A percentile compares a stretch with the other conserved stretches of the same genome.
Conservation (phyloP, 345 rosid genomes). For the Tarenaya hassleriana region DNA sequence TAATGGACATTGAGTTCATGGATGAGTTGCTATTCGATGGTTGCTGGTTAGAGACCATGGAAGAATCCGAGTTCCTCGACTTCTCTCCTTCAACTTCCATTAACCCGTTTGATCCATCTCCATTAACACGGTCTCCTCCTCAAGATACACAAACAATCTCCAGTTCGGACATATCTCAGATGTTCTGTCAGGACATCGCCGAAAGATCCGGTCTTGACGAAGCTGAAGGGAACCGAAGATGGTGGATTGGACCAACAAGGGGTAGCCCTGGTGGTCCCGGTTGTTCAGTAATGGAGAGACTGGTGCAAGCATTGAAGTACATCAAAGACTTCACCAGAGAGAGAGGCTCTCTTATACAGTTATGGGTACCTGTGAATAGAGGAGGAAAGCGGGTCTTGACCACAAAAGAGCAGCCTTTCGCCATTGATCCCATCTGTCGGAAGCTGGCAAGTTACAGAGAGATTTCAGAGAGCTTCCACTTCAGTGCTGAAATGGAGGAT, state of each 20-base stretch:
- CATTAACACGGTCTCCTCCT: conserved; percentile 39
- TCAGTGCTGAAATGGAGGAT: conserved; percentile 59
- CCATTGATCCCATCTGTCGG: conserved; percentile 47
- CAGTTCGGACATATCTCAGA: conserved; percentile 23
- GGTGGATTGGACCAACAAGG: conserved; percentile 72
- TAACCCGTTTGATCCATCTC: conserved; percentile 39
- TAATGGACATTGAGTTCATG: conserved; percentile 67
- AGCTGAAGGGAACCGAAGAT: conserved; percentile 33
- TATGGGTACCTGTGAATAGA: conserved; percentile 81
- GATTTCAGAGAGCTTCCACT: conserved; percentile 65
- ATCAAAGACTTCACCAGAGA: conserved; percentile 51
- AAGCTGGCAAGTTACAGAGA: conserved; percentile 68
- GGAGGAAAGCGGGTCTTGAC: conserved; percentile 59
- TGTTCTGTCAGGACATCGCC: conserved; percentile 31
- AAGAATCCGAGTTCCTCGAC: conserved; percentile 69
- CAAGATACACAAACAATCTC: conserved; percentile 29
- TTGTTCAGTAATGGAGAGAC: conserved; percentile 56
- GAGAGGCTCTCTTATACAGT: conserved; percentile 68
- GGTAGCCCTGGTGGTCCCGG: conserved; percentile 29
- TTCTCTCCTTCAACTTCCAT: conserved; percentile 36
- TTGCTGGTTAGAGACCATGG: conserved; percentile 81
- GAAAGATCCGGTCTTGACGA: conserved; percentile 30
- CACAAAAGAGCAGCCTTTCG: conserved; percentile 61
- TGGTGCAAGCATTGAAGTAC: conserved; percentile 54
- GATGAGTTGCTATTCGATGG: conserved; percentile 82